Evolutionary conservation across 805 yeast genomes (phyloP), one percentile per base, ranked within the genome.

Genomic region (Brettanomyces sp.): DNA sequence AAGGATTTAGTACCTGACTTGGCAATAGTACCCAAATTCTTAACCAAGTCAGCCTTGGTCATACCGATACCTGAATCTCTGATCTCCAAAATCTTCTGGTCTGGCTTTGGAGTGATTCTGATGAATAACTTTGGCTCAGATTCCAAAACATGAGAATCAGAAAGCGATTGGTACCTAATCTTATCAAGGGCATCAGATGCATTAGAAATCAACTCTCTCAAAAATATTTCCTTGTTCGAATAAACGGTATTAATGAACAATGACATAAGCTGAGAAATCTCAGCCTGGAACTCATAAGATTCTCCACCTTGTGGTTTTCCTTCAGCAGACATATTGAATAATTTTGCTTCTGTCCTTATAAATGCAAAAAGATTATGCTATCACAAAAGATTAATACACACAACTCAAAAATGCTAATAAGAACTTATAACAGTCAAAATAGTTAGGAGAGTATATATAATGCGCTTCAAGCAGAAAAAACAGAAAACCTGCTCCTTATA

Each of bases 51-150:
- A 58, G 96, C 95, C 78, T 93, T 93, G 74, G 99, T 93, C 96
- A 93, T 89, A 90, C 99, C 99, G 62, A 93, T 88, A 90, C 99
- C 99, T 50, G 98, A 81, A 71, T 93, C 99, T 77, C 98, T 89
- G 69, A 93, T 85, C 74, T 93, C 98, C 65, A 93, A 77, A 51
- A 91, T 83, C 69, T 89, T 88, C 65, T 82, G 79, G 59, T 93
- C 99, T 70, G 95, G 95, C 68, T 74, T 80, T 69, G 99, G 99
- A 55, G 96, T 93, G 64, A 93, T 80, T 80, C 99, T 88, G 66
- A 93, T 90, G 78, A 86, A 93, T 60, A 93, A 79, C 63, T 93
- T 96, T 48, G 96, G 96, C 73, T 93, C 98, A 52, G 93, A 66
- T 63, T 91, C 99, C 65, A 93, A 80, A 69, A 83, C 81, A 57